These are phyloP conservation scores for Gossypium longicalyx DNA, from an alignment of 345 rosid genomes.

Conservation along the genomic window DNA sequence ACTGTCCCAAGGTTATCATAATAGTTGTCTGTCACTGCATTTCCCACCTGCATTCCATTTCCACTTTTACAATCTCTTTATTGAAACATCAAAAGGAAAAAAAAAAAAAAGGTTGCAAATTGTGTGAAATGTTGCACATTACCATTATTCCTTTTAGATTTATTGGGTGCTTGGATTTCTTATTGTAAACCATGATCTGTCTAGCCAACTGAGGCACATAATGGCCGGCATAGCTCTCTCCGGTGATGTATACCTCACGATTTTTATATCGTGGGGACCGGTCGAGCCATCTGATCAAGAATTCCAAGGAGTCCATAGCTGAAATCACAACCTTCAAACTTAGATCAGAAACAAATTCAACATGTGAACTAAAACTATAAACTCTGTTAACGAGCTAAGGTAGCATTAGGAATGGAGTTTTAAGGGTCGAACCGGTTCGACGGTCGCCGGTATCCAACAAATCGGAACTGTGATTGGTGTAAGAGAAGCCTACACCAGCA, in stretches of 20 bases:
- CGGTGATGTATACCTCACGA: conserved; percentile 67
- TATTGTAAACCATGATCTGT: conserved; percentile 61
- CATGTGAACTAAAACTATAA: background rate
- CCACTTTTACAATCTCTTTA: background rate
- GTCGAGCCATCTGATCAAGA: conserved; percentile 66
- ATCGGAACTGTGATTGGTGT: conserved; percentile 81
- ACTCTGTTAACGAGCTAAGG: background rate
- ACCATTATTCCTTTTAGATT: conserved; percentile 92
- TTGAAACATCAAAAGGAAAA: background rate
- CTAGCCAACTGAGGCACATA: conserved; percentile 92
- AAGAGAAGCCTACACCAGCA: conserved; percentile 98
- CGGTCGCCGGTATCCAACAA: conserved; percentile 69
- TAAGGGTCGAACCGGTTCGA: conserved; percentile 60
- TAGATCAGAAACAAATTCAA: background rate
- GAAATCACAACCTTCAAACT: conserved; percentile 13
- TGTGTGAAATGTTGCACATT: conserved; percentile 2
- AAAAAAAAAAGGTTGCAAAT: background rate
- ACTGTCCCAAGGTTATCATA: conserved; percentile 96
- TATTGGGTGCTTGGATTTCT: conserved; percentile 49
- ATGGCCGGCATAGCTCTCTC: conserved; percentile 99
- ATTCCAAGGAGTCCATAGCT: conserved; percentile 85
- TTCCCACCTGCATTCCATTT: conserved; percentile 65
- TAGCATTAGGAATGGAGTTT: background rate
- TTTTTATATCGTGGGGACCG: conserved; percentile 77
- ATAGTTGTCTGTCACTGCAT: conserved; percentile 92